These are phyloP conservation scores for Mycosphaerella sp. DNA, from an alignment of 2,329 filamentous ascomycete species.

Conservation along the genomic window DNA sequence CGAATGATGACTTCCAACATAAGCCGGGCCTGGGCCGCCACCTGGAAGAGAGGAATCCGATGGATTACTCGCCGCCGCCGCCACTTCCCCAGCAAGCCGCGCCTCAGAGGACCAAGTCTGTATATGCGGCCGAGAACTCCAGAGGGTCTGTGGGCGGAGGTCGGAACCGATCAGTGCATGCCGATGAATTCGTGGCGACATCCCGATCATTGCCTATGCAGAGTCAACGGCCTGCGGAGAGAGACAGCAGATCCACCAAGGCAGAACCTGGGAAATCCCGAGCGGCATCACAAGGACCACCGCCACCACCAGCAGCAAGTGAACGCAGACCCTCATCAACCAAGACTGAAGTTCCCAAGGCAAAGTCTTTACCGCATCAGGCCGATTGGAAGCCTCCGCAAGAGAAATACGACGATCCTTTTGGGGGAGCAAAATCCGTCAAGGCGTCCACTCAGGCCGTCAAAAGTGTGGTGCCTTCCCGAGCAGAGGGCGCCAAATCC, in stretches of 20 bases:
- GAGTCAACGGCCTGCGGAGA: neutral
- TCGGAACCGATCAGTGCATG: neutral
- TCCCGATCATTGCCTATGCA: neutral
- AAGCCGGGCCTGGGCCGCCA: conserved; percentile 4
- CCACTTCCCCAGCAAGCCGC: neutral
- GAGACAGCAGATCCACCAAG: conserved; percentile 5
- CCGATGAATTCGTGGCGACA: conserved; percentile 7
- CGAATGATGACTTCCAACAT: conserved; percentile 2
- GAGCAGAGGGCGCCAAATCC: neutral
- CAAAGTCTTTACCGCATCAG: conserved; percentile 2
- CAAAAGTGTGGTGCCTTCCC: neutral
- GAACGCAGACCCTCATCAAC: conserved; percentile 2
- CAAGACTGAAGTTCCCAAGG: neutral
- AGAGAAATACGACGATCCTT: neutral
- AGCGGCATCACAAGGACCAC: conserved; percentile 2
- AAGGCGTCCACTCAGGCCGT: neutral
- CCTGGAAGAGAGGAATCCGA: neutral
- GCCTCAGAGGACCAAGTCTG: neutral
- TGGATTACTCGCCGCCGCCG: neutral
- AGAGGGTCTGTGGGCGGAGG: too few species aligned
- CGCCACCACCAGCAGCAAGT: neutral
- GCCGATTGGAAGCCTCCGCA: conserved; percentile 3
- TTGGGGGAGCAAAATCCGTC: conserved; percentile 1
- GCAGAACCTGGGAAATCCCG: conserved; percentile 3
- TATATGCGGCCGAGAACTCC: neutral